A percentile compares a stretch with the other conserved stretches of the same genome.
phyloP scores from a whole-genome alignment of 2,329 filamentous ascomycete genomes.

The Alternaria viburni region DNA sequence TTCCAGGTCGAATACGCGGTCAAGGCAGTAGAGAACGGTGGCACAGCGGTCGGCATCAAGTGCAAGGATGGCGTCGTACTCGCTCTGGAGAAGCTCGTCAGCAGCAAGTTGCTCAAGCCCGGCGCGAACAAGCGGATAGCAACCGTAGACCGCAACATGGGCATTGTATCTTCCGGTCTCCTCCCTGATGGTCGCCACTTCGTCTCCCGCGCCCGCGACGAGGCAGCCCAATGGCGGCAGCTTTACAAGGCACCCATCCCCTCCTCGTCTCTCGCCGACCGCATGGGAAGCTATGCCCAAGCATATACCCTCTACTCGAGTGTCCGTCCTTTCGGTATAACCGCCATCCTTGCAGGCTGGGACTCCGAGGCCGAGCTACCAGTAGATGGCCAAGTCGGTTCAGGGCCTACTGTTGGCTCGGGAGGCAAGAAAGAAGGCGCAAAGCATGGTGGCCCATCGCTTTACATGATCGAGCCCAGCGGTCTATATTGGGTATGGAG shows the following conservation, averaged over 20 bases:
- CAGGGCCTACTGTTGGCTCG: slow-evolving; percentile 76
- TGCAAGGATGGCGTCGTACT: slow-evolving; percentile 97
- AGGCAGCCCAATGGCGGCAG: slow-evolving; percentile 88
- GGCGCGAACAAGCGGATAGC: slow-evolving; percentile 97
- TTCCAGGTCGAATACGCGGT: slow-evolving; percentile 97
- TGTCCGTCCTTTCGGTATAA: slow-evolving; percentile 95
- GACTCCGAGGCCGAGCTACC: slow-evolving; percentile 85
- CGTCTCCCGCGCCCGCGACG: slow-evolving; percentile 89
- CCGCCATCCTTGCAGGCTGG: slow-evolving; percentile 90
- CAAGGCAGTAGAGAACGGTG: slow-evolving; percentile 97
- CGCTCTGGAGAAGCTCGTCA: slow-evolving; percentile 94
- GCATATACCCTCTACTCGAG: slow-evolving; percentile 97
- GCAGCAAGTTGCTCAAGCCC: slow-evolving; percentile 92
- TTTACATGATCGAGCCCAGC: slow-evolving; percentile 99
- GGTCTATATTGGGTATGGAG: slow-evolving; percentile 83
- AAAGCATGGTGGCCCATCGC: slow-evolving; percentile 84
- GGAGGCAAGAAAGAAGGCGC: slow-evolving; percentile 80
- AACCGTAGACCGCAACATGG: slow-evolving; percentile 90
- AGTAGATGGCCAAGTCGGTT: slow-evolving; percentile 90
- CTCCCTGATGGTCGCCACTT: slow-evolving; percentile 96
- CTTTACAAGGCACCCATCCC: slow-evolving; percentile 96
- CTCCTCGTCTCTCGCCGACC: slow-evolving; percentile 82
- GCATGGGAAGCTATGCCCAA: slow-evolving; percentile 95
- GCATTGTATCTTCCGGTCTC: slow-evolving; percentile 91
- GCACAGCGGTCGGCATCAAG: slow-evolving; percentile 93